These are phyloP conservation scores for Amauroascus niger DNA, from an alignment of 2,329 filamentous ascomycete species.

Conservation along the genomic window DNA sequence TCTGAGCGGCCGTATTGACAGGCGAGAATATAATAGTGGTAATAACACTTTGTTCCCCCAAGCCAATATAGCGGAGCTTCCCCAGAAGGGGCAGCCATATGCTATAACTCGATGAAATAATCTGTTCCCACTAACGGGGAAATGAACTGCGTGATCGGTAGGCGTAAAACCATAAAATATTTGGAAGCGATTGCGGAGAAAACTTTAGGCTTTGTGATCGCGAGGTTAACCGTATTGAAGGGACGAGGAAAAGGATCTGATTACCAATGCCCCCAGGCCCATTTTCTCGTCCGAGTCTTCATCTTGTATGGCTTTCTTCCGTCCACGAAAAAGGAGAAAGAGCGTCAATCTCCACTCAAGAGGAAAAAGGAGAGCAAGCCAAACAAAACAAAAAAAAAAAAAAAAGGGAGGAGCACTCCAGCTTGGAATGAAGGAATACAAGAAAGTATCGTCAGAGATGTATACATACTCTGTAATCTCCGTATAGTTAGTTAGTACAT, in stretches of 20 bases:
- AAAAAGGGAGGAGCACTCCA: too few species aligned
- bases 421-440: neutral
- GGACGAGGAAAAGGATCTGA: neutral
- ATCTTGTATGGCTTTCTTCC: neutral
- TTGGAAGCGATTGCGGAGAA: slow-evolving; percentile 11
- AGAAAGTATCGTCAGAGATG: too few species aligned
- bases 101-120: neutral
- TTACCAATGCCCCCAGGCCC: neutral
- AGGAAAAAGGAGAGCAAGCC: too few species aligned
- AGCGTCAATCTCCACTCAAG: neutral
- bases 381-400: too few species aligned
- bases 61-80: neutral
- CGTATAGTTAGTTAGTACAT: neutral
- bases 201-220: slow-evolving; percentile 10
- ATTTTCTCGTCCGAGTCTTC: slow-evolving; percentile 1
- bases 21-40: neutral
- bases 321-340: neutral
- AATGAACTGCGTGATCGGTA: slow-evolving; percentile 6
- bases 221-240: slow-evolving; percentile 9
- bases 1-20: slow-evolving; percentile 8
- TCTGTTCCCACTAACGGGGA: slow-evolving; percentile 7
- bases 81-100: slow-evolving; percentile 7
- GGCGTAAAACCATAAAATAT: neutral
- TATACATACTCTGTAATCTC: neutral
- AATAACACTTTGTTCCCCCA: neutral